These are phyloP conservation scores for Ceratobasidium theobromae DNA, from an alignment of 1,284 basidiomycete genomes.

Conservation along the genomic window DNA sequence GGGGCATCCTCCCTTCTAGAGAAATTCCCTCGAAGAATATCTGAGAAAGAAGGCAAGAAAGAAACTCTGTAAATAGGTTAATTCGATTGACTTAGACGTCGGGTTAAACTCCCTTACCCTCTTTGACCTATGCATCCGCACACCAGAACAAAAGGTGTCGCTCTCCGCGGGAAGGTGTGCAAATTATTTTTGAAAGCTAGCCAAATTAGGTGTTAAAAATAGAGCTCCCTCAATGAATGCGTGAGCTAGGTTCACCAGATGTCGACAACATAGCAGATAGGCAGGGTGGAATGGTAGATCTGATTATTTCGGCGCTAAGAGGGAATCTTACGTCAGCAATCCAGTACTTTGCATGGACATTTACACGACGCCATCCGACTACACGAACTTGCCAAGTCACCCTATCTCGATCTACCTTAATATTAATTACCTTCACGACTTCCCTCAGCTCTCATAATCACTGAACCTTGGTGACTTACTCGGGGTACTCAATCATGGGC, in stretches of 20 bases:
- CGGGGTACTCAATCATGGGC: neutral
- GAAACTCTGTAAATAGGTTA: neutral
- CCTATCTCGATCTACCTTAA: neutral
- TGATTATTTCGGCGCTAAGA: neutral
- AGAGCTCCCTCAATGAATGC: neutral
- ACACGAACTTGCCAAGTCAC: neutral
- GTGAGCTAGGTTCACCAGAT: neutral
- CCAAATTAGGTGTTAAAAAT: neutral
- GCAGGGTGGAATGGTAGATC: neutral
- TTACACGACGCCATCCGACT: constrained; percentile 6
- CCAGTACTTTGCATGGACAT: neutral
- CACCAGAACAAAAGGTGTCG: neutral
- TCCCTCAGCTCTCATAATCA: neutral
- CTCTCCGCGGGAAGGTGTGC: neutral
- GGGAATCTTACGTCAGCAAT: neutral
- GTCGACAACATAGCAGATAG: neutral
- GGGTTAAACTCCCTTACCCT: neutral
- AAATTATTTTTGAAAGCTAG: neutral
- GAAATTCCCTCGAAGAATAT: constrained; percentile 54
- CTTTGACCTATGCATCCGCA: neutral
- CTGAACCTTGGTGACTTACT: neutral
- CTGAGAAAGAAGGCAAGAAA: constrained; percentile 11
- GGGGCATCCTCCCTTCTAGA: constrained; percentile 51
- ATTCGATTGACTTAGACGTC: neutral
- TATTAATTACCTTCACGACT: neutral